Conservation (phyloP, 1,284 basidiomycete species). For the Mrakiaceae sp. region DNA sequence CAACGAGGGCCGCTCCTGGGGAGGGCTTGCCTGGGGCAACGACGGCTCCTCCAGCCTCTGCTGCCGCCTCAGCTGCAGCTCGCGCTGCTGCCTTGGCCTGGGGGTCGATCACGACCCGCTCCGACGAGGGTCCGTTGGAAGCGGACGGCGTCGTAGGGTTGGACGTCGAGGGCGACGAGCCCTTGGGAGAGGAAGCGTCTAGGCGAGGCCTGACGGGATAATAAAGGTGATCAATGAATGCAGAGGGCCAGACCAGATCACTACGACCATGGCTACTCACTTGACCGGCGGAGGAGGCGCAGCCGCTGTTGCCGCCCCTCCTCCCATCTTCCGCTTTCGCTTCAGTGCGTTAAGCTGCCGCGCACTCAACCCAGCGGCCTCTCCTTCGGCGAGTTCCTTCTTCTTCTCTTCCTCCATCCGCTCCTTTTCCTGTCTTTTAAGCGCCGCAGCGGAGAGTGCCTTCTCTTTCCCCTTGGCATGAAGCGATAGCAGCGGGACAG, state of each 20-base stretch:
- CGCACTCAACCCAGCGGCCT: conserved; percentile 28
- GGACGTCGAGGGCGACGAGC: conserved; percentile 22
- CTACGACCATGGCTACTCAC: conserved; percentile 20
- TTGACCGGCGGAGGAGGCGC: conserved; percentile 28
- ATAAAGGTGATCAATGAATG: too few species aligned
- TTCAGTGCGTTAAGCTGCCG: conserved; percentile 36
- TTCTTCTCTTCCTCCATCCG: conserved; percentile 21
- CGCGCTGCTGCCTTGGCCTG: conserved; percentile 29
- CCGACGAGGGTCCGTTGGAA: conserved; percentile 17
- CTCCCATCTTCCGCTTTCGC: conserved; percentile 30
- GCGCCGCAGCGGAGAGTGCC: conserved; percentile 1
- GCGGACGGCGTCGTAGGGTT: conserved; percentile 12
- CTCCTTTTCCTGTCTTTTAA: conserved; percentile 25
- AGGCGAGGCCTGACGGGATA: not conserved
- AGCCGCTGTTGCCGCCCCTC: conserved; percentile 23
- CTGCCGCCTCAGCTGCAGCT: conserved; percentile 23
- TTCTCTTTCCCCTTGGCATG: not conserved
- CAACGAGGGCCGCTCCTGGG: conserved; percentile 6
- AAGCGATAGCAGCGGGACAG: too few species aligned
- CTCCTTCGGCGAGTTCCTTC: conserved; percentile 13
- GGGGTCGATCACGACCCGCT: conserved; percentile 31
- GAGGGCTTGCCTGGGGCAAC: conserved; percentile 13
- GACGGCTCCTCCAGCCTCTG: conserved; percentile 18
- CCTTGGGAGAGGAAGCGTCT: not conserved
- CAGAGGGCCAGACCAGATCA: too few species aligned